These are phyloP conservation scores for Guillardia theta DNA, from an alignment of 78 protist genomes.

Conservation along the genomic window DNA sequence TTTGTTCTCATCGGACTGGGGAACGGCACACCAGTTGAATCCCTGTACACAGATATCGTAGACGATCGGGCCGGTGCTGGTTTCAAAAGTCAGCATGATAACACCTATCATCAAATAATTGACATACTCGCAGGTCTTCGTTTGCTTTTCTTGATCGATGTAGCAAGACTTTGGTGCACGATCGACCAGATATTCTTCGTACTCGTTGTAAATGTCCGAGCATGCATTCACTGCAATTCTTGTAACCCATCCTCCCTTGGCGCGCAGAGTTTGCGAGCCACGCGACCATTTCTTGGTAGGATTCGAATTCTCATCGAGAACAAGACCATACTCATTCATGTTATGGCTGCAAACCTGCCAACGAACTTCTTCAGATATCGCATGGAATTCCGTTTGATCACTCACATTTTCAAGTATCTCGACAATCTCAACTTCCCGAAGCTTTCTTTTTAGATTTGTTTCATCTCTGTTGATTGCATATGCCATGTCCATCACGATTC, in stretches of 20 bases:
- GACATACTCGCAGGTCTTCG: not conserved
- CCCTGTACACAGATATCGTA: too few species aligned
- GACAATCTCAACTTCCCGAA: not conserved
- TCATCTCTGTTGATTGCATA: not conserved
- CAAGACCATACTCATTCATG: not conserved
- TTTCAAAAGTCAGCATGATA: too few species aligned
- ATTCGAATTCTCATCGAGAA: not conserved
- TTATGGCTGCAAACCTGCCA: not conserved
- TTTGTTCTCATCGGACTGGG: too few species aligned
- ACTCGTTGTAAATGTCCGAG: constrained; percentile 31
- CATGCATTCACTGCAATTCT: not conserved
- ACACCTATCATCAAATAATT: too few species aligned
- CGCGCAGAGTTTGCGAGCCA: not conserved
- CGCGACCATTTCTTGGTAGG: not conserved
- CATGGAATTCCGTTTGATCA: not conserved
- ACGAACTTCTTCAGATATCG: not conserved
- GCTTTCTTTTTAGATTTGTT: not conserved
- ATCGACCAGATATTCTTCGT: not conserved
- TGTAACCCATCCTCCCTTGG: constrained; percentile 25
- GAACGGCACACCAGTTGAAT: too few species aligned
- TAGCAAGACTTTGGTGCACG: not conserved
- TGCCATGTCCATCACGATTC: not conserved
- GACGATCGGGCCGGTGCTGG: too few species aligned
- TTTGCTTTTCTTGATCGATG: not conserved
- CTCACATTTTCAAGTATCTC: not conserved